These are phyloP conservation scores for Pseudogymnoascus sp. DNA, from an alignment of 2,329 filamentous ascomycete genomes.

Conservation along the genomic window DNA sequence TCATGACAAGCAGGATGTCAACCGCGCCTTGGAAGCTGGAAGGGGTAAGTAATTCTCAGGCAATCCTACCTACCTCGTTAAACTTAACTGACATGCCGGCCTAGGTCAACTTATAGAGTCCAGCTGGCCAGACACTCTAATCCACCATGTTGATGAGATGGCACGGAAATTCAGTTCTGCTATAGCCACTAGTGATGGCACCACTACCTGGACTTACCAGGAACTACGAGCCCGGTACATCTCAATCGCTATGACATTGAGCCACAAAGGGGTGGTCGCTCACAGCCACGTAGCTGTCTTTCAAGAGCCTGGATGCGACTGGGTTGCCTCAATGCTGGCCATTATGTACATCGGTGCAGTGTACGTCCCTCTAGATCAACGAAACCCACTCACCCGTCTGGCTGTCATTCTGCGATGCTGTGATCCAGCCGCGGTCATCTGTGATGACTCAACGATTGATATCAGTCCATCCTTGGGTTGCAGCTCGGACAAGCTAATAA, in stretches of 20 bases:
- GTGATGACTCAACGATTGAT: constrained; percentile 17
- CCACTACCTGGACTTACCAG: not conserved
- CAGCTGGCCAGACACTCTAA: constrained; percentile 2
- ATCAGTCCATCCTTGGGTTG: not conserved
- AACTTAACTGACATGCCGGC: too few species aligned
- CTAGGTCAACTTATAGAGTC: not conserved
- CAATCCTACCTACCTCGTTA: too few species aligned
- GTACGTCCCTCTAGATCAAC: constrained; percentile 26
- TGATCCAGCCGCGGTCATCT: constrained; percentile 18
- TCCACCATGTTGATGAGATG: not conserved
- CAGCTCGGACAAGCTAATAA: too few species aligned
- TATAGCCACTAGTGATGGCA: not conserved
- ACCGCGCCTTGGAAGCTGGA: not conserved
- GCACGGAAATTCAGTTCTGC: not conserved
- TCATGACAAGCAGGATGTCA: too few species aligned
- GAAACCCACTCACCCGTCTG: constrained; percentile 17
- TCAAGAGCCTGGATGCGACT: not conserved
- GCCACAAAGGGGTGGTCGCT: too few species aligned
- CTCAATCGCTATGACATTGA: too few species aligned
- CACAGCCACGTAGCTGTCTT: too few species aligned
- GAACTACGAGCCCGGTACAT: constrained; percentile 1
- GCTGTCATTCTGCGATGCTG: constrained; percentile 17
- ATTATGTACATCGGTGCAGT: constrained; percentile 22
- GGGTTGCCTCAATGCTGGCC: constrained; percentile 24
- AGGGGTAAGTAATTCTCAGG: not conserved